phyloP scores from a whole-genome alignment of 495 filamentous ascomycete genomes.

The Penicillium parvum region DNA sequence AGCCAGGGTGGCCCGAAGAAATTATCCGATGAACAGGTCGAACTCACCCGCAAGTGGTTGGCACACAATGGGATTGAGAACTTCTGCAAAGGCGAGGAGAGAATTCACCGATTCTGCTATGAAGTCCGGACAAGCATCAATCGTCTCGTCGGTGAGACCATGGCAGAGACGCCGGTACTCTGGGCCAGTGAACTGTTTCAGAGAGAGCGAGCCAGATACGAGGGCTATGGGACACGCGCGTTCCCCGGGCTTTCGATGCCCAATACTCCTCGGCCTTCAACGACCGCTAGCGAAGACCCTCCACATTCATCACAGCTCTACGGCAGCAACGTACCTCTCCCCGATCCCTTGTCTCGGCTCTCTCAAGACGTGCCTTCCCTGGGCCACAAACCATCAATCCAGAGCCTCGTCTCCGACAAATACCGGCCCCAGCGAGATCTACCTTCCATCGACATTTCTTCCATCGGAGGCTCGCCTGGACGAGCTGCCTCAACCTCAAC shows the following conservation, averaged over 20 bases:
- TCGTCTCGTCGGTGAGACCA: conserved; percentile 80
- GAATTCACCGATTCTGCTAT: conserved; percentile 90
- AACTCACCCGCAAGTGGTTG: conserved; percentile 81
- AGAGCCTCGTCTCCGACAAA: conserved; percentile 64
- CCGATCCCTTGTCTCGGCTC: conserved; percentile 38
- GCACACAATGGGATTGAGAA: conserved; percentile 80
- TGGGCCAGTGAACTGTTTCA: conserved; percentile 90
- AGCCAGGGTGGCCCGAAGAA: conserved; percentile 92
- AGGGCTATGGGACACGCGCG: conserved; percentile 52
- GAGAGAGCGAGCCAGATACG: conserved; percentile 70
- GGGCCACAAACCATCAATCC: conserved; percentile 47
- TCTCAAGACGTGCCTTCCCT: conserved; percentile 35
- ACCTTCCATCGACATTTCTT: conserved; percentile 47
- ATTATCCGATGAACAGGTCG: conserved; percentile 91
- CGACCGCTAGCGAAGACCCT: conserved; percentile 50
- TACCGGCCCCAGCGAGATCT: conserved; percentile 50
- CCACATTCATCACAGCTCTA: conserved; percentile 25
- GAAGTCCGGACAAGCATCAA: conserved; percentile 84
- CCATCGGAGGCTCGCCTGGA: conserved; percentile 56
- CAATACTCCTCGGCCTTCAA: conserved; percentile 43
- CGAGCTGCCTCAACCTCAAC: conserved; percentile 53
- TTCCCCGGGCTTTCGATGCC: conserved; percentile 44
- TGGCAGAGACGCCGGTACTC: conserved; percentile 81
- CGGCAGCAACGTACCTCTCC: conserved; percentile 31
- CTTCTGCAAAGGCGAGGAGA: conserved; percentile 91